Conservation (phyloP, 352 stramenopile genomes). For the Elongisporangium anandrum region DNA sequence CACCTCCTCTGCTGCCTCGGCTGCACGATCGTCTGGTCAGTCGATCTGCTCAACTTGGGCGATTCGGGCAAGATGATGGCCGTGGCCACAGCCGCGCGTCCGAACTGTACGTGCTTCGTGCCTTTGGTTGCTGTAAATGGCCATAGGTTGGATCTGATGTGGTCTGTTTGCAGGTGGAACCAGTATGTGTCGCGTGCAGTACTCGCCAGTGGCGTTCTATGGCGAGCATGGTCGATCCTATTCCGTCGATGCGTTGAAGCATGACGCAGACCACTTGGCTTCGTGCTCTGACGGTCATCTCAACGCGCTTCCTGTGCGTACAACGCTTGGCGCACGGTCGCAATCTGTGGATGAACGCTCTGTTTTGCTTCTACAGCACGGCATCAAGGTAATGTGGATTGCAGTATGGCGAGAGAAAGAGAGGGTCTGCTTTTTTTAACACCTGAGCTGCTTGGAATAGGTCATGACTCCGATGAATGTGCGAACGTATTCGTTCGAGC, state of each 20-base stretch:
- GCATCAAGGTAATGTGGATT: constrained; percentile 24
- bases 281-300: not conserved
- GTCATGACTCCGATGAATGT: not conserved
- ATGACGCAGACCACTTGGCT: not conserved
- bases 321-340: not conserved
- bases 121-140: not conserved
- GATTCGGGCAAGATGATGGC: constrained; percentile 68
- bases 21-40: constrained; percentile 54
- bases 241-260: constrained; percentile 16
- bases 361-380: constrained; percentile 21
- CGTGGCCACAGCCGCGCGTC: constrained; percentile 44
- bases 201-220: constrained; percentile 48
- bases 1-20: constrained; percentile 51
- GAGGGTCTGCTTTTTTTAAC: too few species aligned
- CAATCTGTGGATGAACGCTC: not conserved
- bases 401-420: too few species aligned
- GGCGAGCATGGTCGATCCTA: constrained; percentile 32
- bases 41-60: constrained; percentile 60
- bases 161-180: constrained; percentile 34
- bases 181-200: constrained; percentile 55
- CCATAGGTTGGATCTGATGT: too few species aligned
- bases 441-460: too few species aligned
- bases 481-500: constrained; percentile 8
- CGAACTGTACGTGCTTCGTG: constrained; percentile 32
- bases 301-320: not conserved